Evolutionary conservation across 2,329 filamentous ascomycete genomes (phyloP).

Genomic region (Raffaelea ambrosiae): DNA sequence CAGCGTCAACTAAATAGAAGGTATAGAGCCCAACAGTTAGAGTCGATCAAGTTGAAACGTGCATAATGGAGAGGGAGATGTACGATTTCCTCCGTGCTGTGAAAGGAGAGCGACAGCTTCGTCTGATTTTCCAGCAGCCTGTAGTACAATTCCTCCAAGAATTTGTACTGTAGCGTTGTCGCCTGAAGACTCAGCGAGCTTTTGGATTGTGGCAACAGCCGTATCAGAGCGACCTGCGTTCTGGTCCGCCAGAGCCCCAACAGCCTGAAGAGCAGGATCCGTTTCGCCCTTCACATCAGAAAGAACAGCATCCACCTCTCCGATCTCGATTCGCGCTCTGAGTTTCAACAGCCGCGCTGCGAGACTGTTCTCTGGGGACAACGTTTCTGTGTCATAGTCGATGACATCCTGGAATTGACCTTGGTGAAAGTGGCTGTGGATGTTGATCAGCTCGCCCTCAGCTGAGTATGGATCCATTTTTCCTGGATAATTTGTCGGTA

Average conservation of each 20-base stretch:
- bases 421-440: slow-evolving; percentile 63
- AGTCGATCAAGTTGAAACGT: not conserved
- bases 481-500: not conserved
- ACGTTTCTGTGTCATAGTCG: slow-evolving; percentile 72
- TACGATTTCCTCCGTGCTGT: slow-evolving; percentile 81
- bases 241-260: slow-evolving; percentile 66
- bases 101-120: slow-evolving; percentile 72
- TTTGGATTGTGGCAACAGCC: slow-evolving; percentile 56
- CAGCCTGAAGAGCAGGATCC: slow-evolving; percentile 66
- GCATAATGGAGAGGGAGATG: slow-evolving; percentile 23
- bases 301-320: slow-evolving; percentile 66
- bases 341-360: slow-evolving; percentile 71
- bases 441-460: slow-evolving; percentile 63
- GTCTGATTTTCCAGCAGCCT: slow-evolving; percentile 72
- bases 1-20: slow-evolving; percentile 52
- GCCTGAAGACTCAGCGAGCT: slow-evolving; percentile 54
- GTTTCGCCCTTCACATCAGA: slow-evolving; percentile 54
- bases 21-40: not conserved
- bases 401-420: slow-evolving; percentile 82
- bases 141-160: slow-evolving; percentile 71
- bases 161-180: slow-evolving; percentile 80
- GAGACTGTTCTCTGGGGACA: slow-evolving; percentile 70
- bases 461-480: slow-evolving; percentile 62
- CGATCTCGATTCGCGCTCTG: slow-evolving; percentile 75
- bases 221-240: slow-evolving; percentile 49